phyloP scores from a whole-genome alignment of 768 basidiomycete species.

The Lactifluus rugatus region DNA sequence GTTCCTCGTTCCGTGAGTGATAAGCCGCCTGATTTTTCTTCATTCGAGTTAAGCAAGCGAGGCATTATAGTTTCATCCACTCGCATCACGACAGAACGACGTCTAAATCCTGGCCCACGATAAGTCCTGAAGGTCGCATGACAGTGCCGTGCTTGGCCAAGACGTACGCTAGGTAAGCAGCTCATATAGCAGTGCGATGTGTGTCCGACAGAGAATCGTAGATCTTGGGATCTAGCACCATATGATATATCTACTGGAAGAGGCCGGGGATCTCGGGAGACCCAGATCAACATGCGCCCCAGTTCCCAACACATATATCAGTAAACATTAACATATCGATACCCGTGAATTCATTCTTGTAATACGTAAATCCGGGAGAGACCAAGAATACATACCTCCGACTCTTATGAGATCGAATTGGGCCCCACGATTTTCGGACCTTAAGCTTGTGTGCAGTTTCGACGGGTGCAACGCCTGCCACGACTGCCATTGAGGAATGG shows the following conservation, averaged over 20 bases:
- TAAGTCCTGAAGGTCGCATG: background rate
- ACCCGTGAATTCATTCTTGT: background rate
- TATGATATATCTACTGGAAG: constrained; percentile 9
- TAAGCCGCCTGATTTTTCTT: background rate
- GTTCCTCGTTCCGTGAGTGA: constrained; percentile 14
- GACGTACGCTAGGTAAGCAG: constrained; percentile 7
- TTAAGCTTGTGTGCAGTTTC: background rate
- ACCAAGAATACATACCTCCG: background rate
- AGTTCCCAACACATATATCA: background rate
- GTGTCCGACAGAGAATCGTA: background rate
- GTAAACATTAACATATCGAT: background rate
- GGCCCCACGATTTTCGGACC: no score
- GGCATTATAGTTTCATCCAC: constrained; percentile 8
- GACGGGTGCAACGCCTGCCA: no score
- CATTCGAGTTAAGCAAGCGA: background rate
- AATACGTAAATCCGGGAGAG: background rate
- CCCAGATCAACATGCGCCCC: background rate
- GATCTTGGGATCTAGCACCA: constrained; percentile 14
- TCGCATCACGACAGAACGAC: constrained; percentile 13
- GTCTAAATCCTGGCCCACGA: constrained; percentile 3
- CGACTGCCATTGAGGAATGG: no score
- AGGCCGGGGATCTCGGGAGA: background rate
- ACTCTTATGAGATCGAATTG: background rate
- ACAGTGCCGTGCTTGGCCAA: constrained; percentile 8
- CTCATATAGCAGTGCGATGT: background rate